Evolutionary conservation across 352 stramenopile species (phyloP), one percentile per base, ranked within the genome.

Genomic region (Globisporangium nunn): DNA sequence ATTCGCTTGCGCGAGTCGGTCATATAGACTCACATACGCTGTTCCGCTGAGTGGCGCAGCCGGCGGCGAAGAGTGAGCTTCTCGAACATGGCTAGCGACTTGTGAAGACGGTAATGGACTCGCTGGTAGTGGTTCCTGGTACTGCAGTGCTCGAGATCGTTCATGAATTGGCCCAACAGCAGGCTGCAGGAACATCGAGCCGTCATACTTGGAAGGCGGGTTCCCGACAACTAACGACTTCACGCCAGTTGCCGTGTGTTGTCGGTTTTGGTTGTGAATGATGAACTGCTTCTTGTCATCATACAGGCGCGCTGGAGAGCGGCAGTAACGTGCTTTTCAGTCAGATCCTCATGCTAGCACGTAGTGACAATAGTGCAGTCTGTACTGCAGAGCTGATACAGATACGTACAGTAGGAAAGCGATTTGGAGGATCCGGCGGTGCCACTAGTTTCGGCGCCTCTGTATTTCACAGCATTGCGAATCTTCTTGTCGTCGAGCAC

Each of bases 401-500:
- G 29, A 6, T 29, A 53, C 75, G 58, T 75, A 88, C 81, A 78
- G 33, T 90, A 91, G n/a, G 81, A 91, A 4, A 91, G 57, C 0
- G 81, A 87, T 51, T 78, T 91, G 43, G 63, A 75, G 2, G 64
- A 18, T 17, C 33, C n/a, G 0, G 63, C 56, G 0, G 67, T 62
- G 10, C 17, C 18, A 14, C 10, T 33, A 8, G n/a, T 18, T 6
- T 78, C 74, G 30, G 49, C 58, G 8, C 56, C 62, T 62, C 73
- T 81, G 59, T 58, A 78, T 50, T 84, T 85, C 6, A 70, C 51
- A 0, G 67, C 56, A 28, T 58, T 73, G 1, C 81, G 75, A 54
- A 89, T 85, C 55, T 86, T 88, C 59, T 87, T 87, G 62, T 87
- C 78, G 52, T 91, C 81, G 5, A 91, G 61, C 59, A 91, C 75